A percentile compares a stretch with the other conserved stretches of the same genome.
Evolutionary conservation across 305 asterid genomes (phyloP).

Genomic region (Fraxinus floribunda): DNA sequence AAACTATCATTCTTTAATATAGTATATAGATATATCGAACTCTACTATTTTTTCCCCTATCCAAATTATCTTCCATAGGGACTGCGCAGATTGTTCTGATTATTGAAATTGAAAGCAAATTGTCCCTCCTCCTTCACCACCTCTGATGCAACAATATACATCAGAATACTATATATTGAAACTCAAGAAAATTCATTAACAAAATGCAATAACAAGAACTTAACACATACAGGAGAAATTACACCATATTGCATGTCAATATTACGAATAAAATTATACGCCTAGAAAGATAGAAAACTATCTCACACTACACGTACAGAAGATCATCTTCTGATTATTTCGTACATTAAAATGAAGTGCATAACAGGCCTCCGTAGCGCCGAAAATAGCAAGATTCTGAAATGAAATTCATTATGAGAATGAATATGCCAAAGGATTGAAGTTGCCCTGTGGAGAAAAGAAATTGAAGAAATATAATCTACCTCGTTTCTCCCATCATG

Average conservation of each 20-base stretch:
- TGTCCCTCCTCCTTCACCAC: not conserved
- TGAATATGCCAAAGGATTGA: constrained; percentile 52
- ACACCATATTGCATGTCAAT: not conserved
- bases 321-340: constrained; percentile 5
- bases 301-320: not conserved
- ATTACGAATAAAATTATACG: not conserved
- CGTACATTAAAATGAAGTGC: not conserved
- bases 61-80: not conserved
- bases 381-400: constrained; percentile 1
- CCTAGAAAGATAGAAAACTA: not conserved
- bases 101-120: not conserved
- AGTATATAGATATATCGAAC: not conserved
- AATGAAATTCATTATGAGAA: not conserved
- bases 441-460: constrained; percentile 48
- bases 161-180: not conserved
- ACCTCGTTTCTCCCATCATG: constrained; percentile 9
- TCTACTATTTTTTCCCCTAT: not conserved
- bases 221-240: not conserved
- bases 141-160: not conserved
- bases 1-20: no score
- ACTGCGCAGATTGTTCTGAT: not conserved
- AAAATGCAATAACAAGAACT: not conserved
- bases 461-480: not conserved
- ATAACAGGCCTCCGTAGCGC: not conserved
- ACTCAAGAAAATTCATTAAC: not conserved